Evolutionary conservation across 2,329 filamentous ascomycete species (phyloP), one percentile per base, ranked within the genome.

Genomic region (Calonectria ilicicola): DNA sequence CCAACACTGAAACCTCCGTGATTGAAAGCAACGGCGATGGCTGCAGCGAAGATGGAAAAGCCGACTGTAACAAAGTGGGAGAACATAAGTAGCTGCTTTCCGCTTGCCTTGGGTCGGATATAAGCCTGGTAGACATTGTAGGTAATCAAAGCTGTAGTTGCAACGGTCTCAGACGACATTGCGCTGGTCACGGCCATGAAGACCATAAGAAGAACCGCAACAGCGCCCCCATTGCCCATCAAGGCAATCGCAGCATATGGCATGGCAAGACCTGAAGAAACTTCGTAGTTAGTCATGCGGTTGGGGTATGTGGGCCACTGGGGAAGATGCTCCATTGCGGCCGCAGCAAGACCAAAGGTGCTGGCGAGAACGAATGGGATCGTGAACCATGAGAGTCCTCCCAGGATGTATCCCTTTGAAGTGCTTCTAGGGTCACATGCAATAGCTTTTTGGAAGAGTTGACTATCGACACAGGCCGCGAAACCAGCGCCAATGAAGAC

Each of bases 301-400:
- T 92, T 85, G 0, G 90, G 93, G 78, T 89, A 95, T 0, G 91
- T 93, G 0, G 93, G 93, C 84, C 94, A 95, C 6, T 87, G 86
- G 0, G 93, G 91, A 72, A 92, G 92, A 72, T 87, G 90, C 81
- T 97, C 94, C 2, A 97, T 88, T 1, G 94, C 93, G 12, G 97
- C 87, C 4, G 93, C 94, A 1, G 93, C 90, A 17, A 97, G 89
- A 60, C 95, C 95, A 92, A 97, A 94, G 2, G 94, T 97, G 0
- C 93, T 97, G 1, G 95, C 94, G 5, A 91, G 92, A 10, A 97
- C 88, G 92, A 93, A 97, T 0, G 95, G 95, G 66, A 97, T 96
- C 1, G 95, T 94, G 77, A 97, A 97, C 94, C 94, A 97, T 65
- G 90, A 92, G 1, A 97, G 88, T 32, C 95, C 95, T 6, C 95